phyloP scores from a whole-genome alignment of 2,329 filamentous ascomycete genomes.

The Trichoderma afroharzianum region DNA sequence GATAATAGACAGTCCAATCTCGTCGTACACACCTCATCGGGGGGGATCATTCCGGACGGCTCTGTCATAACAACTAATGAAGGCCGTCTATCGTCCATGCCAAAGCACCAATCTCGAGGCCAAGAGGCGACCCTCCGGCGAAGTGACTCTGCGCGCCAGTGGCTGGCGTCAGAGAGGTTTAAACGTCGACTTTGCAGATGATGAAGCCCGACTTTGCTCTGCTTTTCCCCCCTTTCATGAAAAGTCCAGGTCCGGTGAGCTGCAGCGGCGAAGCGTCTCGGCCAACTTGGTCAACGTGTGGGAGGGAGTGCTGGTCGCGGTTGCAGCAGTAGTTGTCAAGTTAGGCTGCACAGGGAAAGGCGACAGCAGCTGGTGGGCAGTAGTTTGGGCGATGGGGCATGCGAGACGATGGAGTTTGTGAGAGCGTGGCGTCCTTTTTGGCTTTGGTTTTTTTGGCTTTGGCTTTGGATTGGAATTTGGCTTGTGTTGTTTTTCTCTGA shows the following conservation, averaged over 20 bases:
- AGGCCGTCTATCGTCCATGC: conserved; percentile 4
- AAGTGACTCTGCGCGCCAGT: neutral
- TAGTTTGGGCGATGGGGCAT: neutral
- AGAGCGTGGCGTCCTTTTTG: conserved; percentile 3
- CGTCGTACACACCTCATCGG: conserved; percentile 16
- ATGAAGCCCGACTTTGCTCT: neutral
- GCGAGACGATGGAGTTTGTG: conserved; percentile 7
- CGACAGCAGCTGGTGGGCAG: neutral
- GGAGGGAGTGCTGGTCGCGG: neutral
- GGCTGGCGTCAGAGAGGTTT: neutral
- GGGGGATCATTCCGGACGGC: conserved; percentile 13
- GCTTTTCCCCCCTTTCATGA: neutral
- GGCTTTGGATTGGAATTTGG: neutral
- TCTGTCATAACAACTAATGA: conserved; percentile 13
- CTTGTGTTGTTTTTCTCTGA: neutral
- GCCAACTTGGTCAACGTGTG: neutral
- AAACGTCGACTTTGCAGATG: neutral
- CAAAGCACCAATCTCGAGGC: neutral
- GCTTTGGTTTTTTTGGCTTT: neutral
- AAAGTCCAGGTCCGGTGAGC: neutral
- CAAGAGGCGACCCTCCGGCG: conserved; percentile 2
- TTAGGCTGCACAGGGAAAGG: conserved; percentile 3
- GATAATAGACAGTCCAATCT: neutral
- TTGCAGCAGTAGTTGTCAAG: neutral
- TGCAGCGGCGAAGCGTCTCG: neutral